Evolutionary conservation across 345 rosid genomes (phyloP).

Genomic region (Gossypium mustelinum): DNA sequence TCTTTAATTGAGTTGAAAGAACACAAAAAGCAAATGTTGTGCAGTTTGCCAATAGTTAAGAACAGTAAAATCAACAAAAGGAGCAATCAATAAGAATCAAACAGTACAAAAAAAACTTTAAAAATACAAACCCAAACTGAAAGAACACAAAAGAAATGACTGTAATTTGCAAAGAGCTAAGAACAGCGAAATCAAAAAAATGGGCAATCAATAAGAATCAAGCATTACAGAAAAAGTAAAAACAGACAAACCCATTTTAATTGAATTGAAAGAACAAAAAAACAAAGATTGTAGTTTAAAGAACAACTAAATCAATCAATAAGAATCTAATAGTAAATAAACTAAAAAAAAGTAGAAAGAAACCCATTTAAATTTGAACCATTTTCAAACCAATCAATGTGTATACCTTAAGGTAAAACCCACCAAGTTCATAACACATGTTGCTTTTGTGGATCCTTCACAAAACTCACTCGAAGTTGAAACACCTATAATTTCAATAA

Average conservation of each 20-base stretch:
- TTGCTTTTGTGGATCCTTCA: conserved; percentile 64
- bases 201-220: not conserved
- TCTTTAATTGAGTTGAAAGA: not conserved
- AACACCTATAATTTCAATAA: conserved; percentile 40
- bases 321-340: not conserved
- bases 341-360: not conserved
- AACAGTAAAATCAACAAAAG: conserved; percentile 2
- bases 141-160: not conserved
- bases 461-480: conserved; percentile 75
- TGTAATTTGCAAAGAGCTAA: not conserved
- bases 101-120: not conserved
- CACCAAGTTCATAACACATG: conserved; percentile 93
- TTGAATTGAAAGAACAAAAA: not conserved
- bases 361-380: not conserved
- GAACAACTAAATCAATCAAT: not conserved
- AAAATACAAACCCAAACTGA: not conserved
- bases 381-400: not conserved
- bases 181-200: conserved; percentile 1
- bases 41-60: not conserved
- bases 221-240: not conserved
- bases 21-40: not conserved
- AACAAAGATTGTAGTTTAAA: not conserved
- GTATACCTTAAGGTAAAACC: conserved; percentile 83
- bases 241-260: not conserved
- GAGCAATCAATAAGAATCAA: conserved; percentile 2